Evolutionary conservation across 1,284 basidiomycete species (phyloP).

Genomic region (Microbotryum lychnidis-dioicae): DNA sequence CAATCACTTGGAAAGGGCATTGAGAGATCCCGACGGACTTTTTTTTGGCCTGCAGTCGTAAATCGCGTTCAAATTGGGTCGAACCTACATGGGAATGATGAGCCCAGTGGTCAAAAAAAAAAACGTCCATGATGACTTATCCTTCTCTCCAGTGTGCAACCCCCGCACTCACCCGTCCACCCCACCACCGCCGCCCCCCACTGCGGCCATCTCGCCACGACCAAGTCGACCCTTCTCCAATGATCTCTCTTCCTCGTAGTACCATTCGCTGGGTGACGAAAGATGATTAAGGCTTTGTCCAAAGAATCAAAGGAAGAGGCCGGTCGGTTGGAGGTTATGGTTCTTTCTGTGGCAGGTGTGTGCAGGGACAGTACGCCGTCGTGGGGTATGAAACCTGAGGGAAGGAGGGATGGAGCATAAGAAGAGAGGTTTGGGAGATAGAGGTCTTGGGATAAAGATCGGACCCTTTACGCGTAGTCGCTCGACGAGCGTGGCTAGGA

Average conservation of each 20-base stretch:
- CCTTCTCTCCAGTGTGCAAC: too few species aligned
- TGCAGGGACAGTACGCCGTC: conserved; percentile 15
- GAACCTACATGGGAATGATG: not conserved
- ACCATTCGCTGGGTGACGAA: conserved; percentile 44
- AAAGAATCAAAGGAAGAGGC: conserved; percentile 23
- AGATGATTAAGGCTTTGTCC: conserved; percentile 25
- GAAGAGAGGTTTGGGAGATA: too few species aligned
- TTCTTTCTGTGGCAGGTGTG: conserved; percentile 11
- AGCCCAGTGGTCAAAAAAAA: too few species aligned
- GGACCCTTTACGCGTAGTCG: conserved; percentile 18
- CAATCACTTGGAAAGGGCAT: too few species aligned
- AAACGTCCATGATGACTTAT: too few species aligned
- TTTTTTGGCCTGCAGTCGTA: conserved; percentile 60
- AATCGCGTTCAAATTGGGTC: conserved; percentile 69
- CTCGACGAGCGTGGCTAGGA: conserved; percentile 9
- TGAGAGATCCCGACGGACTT: conserved; percentile 34
- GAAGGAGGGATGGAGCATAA: not conserved
- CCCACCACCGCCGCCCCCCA: conserved; percentile 73
- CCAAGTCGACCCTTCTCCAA: conserved; percentile 59
- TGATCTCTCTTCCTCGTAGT: conserved; percentile 30
- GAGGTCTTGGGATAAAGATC: not conserved
- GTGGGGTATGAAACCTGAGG: conserved; percentile 20
- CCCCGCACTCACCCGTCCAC: conserved; percentile 50
- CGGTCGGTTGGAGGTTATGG: conserved; percentile 10
- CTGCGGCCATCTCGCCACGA: conserved; percentile 56